Percentiles rank a stretch among this genome's conserved stretches.
These are phyloP conservation scores for Phaseolus lunatus DNA, from an alignment of 306 rosid species.

Conservation along the genomic window DNA sequence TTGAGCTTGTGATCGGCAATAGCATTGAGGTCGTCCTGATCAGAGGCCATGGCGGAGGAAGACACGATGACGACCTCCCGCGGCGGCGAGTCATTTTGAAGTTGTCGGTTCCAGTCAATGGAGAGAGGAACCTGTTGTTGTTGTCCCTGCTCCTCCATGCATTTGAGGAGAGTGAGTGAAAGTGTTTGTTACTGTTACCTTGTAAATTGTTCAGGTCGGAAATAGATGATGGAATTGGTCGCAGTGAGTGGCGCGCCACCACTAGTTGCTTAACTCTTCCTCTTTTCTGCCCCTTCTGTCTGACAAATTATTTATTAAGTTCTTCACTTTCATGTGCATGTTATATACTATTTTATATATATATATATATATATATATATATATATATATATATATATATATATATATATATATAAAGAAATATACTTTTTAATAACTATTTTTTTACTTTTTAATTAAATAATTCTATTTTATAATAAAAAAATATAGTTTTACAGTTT, in stretches of 20 bases:
- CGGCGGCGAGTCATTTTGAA: conserved; percentile 30
- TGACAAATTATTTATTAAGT: neutral
- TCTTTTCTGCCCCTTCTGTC: neutral
- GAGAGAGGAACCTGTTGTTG: neutral
- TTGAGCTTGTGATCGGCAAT: conserved; percentile 49
- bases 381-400: too few species aligned
- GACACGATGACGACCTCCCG: conserved; percentile 22
- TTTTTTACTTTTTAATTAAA: too few species aligned
- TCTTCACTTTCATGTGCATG: neutral
- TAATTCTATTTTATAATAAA: too few species aligned
- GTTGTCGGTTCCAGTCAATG: conserved; percentile 23
- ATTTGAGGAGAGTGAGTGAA: conserved; percentile 6
- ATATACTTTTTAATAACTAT: too few species aligned
- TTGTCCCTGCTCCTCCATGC: conserved; percentile 29
- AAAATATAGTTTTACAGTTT: too few species aligned
- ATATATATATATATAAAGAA: too few species aligned
- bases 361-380: too few species aligned
- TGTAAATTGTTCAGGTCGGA: neutral
- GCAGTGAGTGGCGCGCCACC: neutral
- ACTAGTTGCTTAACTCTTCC: neutral
- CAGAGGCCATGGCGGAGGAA: conserved; percentile 39
- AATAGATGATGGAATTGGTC: neutral
- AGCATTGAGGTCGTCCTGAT: conserved; percentile 21
- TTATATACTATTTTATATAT: too few species aligned
- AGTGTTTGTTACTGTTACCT: neutral